These are phyloP conservation scores for Candida broadrunensis DNA, from an alignment of 805 yeast species.

Conservation along the genomic window DNA sequence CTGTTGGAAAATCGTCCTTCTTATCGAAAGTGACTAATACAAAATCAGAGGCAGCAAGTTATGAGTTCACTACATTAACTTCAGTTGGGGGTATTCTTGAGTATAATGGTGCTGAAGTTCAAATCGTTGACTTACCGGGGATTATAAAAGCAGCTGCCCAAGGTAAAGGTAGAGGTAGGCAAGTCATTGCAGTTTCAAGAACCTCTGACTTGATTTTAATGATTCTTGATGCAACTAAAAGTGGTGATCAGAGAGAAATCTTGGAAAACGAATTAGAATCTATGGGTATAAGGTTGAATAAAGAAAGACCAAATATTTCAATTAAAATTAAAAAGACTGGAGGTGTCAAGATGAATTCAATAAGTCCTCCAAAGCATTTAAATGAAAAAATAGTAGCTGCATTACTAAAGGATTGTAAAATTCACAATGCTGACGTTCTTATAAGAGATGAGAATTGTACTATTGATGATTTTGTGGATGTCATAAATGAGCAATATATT, in stretches of 20 bases:
- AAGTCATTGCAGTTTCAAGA: slow-evolving; percentile 93
- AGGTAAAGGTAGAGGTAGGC: slow-evolving; percentile 97
- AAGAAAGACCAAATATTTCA: slow-evolving; percentile 73
- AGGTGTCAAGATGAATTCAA: slow-evolving; percentile 80
- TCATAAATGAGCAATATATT: slow-evolving; percentile 82
- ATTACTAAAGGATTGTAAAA: slow-evolving; percentile 78
- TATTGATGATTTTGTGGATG: slow-evolving; percentile 88
- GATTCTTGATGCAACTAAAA: slow-evolving; percentile 95
- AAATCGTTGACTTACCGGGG: slow-evolving; percentile 96
- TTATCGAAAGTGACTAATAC: slow-evolving; percentile 88
- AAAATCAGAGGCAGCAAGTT: slow-evolving; percentile 90
- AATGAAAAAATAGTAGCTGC: slow-evolving; percentile 77
- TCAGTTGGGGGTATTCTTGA: slow-evolving; percentile 95
- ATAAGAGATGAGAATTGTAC: slow-evolving; percentile 87
- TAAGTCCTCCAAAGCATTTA: slow-evolving; percentile 76
- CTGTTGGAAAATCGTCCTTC: slow-evolving; percentile 94
- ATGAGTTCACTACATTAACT: slow-evolving; percentile 93
- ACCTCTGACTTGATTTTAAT: slow-evolving; percentile 90
- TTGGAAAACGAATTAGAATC: slow-evolving; percentile 88
- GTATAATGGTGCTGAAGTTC: slow-evolving; percentile 95
- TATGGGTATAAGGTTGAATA: slow-evolving; percentile 89
- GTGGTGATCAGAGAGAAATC: slow-evolving; percentile 82
- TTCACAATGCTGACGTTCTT: slow-evolving; percentile 91
- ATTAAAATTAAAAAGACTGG: slow-evolving; percentile 83
- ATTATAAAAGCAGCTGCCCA: slow-evolving; percentile 95